phyloP scores from a whole-genome alignment of 2,329 filamentous ascomycete genomes.

The Pseudocercospora pini-densiflorae region DNA sequence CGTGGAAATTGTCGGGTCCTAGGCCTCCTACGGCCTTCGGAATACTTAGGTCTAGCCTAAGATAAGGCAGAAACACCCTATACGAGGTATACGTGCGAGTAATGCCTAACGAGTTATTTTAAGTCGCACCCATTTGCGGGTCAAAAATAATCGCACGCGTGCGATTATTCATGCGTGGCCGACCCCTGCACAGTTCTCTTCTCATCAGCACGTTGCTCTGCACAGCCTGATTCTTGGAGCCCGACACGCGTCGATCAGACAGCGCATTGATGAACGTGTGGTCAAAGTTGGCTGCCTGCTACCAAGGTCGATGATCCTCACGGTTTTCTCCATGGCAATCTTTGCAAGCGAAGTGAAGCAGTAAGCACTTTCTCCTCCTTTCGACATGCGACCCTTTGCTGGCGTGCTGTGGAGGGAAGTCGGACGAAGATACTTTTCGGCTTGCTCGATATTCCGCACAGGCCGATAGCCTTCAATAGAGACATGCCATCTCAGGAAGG shows the following conservation, averaged over 20 bases:
- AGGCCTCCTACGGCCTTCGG: too few relatives aligned
- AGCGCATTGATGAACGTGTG: neutral
- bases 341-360: neutral
- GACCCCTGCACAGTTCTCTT: too few relatives aligned
- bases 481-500: neutral
- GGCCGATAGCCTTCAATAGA: neutral
- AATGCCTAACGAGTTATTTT: too few relatives aligned
- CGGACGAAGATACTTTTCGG: neutral
- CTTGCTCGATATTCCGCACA: neutral
- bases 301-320: neutral
- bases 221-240: neutral
- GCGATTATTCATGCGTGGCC: too few relatives aligned
- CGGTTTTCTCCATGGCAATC: neutral
- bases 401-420: neutral
- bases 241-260: neutral
- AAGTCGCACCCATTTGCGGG: too few relatives aligned
- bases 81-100: too few relatives aligned
- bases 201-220: neutral
- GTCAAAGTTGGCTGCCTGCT: neutral
- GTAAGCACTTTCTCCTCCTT: neutral
- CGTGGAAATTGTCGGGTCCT: too few relatives aligned
- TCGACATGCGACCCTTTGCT: neutral
- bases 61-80: too few relatives aligned
- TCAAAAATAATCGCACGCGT: too few relatives aligned
- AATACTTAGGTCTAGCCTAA: too few relatives aligned